Base-by-base conservation (phyloP, 805 yeast species). In the Cyberlindnera euphorbiiphila region DNA sequence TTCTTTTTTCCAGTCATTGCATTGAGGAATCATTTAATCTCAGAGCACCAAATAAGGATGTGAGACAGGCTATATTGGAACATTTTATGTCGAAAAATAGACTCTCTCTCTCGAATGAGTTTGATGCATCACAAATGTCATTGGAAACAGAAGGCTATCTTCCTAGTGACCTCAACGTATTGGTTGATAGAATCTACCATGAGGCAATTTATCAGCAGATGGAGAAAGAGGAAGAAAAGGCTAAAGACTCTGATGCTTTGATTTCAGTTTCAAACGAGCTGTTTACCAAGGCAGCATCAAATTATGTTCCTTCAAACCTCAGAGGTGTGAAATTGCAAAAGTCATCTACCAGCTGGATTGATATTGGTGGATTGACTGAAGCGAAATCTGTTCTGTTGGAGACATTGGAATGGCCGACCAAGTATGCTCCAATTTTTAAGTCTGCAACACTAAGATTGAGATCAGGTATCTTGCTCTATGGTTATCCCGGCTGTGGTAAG, bases 401-500 rank as follows among this genome's bases (percentile, higher is more conserved):
- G 56, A 93, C 98, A 0, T 63, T 91, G 23, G 98, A 93, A 54
- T 91, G 97, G 97, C 98, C 98, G 2, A 86, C 95, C 1, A 87
- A 81, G 52, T 91, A 91, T 56, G 94, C 96, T 0, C 96, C 97
- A 6, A 86, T 91, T n/a, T 91, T 93, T 61, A 80, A 81, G 13
- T 78, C 77, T 44, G 86, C 95, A 53, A 95, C 98, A 0, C 65
- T 91, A 36, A 65, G 98, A 38, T 67, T 91, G 36, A 71, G 98
- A 51, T 86, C 96, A 0, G 98, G 98, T 34, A 76, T 91, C 17
- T 64, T 91, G 34, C 71, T 91, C 11, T 91, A 91, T 60, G 98
- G 98, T 0, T 91, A 86, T 56, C 98, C 98, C 0, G 98, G 98
- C 2, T 91, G 98, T 62, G 98, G 98, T 31, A 91, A 91, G 60